Evolutionary conservation across 768 basidiomycete genomes (phyloP).

Genomic region (Udeniomyces megalosporus): DNA sequence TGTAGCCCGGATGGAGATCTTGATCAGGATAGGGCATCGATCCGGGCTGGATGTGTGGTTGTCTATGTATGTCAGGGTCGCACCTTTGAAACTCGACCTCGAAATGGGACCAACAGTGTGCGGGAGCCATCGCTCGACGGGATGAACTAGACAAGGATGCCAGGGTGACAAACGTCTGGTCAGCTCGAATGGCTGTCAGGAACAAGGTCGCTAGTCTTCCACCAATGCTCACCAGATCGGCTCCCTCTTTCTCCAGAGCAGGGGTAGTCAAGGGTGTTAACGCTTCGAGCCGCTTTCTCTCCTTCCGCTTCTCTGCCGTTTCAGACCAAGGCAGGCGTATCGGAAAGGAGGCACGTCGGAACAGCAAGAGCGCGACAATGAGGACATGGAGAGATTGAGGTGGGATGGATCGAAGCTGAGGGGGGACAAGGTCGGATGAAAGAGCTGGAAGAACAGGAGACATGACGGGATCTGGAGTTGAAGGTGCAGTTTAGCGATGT

Average conservation of each 20-base stretch:
- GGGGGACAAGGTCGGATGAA: too few relatives aligned
- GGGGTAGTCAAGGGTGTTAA: slow-evolving; percentile 31
- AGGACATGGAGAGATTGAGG: not conserved
- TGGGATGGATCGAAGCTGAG: too few relatives aligned
- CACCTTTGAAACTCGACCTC: slow-evolving; percentile 49
- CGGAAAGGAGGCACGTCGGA: not conserved
- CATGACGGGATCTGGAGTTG: too few relatives aligned
- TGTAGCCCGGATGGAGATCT: slow-evolving; percentile 14
- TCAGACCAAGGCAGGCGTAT: slow-evolving; percentile 12
- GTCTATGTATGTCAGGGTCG: slow-evolving; percentile 15
- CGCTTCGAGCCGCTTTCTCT: slow-evolving; percentile 25
- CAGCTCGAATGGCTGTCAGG: not conserved
- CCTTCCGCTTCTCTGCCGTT: slow-evolving; percentile 16
- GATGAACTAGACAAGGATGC: slow-evolving; percentile 35
- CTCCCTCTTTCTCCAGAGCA: slow-evolving; percentile 28
- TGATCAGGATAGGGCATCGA: not conserved
- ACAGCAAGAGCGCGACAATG: not conserved
- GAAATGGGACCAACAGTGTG: slow-evolving; percentile 51
- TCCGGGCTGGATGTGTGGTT: not conserved
- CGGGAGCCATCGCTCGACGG: slow-evolving; percentile 43
- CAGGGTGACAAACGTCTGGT: not conserved
- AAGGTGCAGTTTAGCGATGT: too few relatives aligned
- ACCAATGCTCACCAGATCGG: slow-evolving; percentile 24
- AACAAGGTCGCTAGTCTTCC: not conserved
- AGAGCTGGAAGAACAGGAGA: too few relatives aligned